phyloP scores from a whole-genome alignment of 1,284 basidiomycete species.

The Pseudozyma hubeiensis region DNA sequence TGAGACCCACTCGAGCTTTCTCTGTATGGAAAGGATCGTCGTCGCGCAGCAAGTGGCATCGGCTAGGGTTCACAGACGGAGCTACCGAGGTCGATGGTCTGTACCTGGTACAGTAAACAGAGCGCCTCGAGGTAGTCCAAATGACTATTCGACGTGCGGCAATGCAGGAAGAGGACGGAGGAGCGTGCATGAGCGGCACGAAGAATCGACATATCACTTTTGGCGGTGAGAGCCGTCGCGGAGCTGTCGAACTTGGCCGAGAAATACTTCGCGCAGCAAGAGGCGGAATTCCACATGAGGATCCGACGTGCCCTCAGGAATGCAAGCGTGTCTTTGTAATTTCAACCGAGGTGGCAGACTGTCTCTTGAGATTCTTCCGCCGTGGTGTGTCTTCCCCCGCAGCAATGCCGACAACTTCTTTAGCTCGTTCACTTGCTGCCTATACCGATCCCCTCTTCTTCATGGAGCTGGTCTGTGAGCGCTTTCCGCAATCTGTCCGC shows the following conservation, averaged over 20 bases:
- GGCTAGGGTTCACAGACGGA: conserved; percentile 1
- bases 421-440: too few species aligned
- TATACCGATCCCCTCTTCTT: too few species aligned
- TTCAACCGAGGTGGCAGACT: too few species aligned
- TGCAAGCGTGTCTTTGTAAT: conserved; percentile 8
- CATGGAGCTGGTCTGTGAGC: too few species aligned
- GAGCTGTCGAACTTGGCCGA: conserved; percentile 39
- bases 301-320: conserved; percentile 16
- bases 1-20: conserved; percentile 22
- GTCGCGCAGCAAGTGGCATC: conserved; percentile 13
- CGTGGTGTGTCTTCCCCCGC: background rate
- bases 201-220: conserved; percentile 38
- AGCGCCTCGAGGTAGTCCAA: background rate
- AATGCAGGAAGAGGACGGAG: conserved; percentile 3
- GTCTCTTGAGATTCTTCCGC: too few species aligned
- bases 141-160: background rate
- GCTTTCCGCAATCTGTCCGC: too few species aligned
- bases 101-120: conserved; percentile 5
- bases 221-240: background rate
- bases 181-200: conserved; percentile 10
- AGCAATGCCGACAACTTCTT: too few species aligned
- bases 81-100: background rate
- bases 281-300: background rate
- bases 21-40: conserved; percentile 34
- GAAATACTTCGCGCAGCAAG: background rate